These are phyloP conservation scores for Trypanosoma cruzi DNA, from an alignment of 208 protist genomes.

Conservation along the genomic window DNA sequence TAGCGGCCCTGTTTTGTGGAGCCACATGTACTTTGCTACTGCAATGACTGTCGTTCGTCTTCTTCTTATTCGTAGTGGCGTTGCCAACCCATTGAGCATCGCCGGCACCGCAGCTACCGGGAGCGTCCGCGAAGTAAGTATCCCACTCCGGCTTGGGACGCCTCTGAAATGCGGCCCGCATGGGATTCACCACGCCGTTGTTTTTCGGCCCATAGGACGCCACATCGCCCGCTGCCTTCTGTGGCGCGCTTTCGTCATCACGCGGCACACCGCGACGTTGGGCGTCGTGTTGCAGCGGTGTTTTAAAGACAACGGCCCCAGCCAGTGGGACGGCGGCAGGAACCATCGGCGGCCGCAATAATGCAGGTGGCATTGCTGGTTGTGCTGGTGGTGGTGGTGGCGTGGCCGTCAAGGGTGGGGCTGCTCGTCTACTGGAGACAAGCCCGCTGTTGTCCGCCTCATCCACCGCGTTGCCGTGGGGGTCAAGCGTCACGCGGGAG, in stretches of 20 bases:
- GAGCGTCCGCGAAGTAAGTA: constrained; percentile 13
- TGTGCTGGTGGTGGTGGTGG: not conserved
- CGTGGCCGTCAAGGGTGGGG: not conserved
- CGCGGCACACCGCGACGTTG: not conserved
- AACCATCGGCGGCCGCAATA: not conserved
- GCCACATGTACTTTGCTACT: not conserved
- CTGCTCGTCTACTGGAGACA: not conserved
- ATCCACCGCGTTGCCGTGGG: constrained; percentile 11
- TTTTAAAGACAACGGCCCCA: not conserved
- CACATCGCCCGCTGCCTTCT: not conserved
- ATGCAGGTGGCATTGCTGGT: not conserved
- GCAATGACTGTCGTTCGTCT: not conserved
- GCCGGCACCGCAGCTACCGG: not conserved
- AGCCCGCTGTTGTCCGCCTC: constrained; percentile 17
- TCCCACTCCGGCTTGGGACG: constrained; percentile 19
- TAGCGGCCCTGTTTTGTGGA: not conserved
- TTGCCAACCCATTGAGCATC: too few relatives aligned
- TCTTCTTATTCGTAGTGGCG: not conserved
- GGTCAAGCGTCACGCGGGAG: constrained; percentile 3
- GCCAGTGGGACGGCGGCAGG: not conserved
- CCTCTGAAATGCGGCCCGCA: constrained; percentile 18
- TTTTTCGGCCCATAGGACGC: not conserved
- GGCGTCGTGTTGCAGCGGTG: not conserved
- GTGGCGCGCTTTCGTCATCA: constrained; percentile 16
- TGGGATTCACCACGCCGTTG: constrained; percentile 14